Evolutionary conservation across 2,329 filamentous ascomycete species (phyloP), one percentile per base, ranked within the genome.

Genomic region (Alternaria sp.): DNA sequence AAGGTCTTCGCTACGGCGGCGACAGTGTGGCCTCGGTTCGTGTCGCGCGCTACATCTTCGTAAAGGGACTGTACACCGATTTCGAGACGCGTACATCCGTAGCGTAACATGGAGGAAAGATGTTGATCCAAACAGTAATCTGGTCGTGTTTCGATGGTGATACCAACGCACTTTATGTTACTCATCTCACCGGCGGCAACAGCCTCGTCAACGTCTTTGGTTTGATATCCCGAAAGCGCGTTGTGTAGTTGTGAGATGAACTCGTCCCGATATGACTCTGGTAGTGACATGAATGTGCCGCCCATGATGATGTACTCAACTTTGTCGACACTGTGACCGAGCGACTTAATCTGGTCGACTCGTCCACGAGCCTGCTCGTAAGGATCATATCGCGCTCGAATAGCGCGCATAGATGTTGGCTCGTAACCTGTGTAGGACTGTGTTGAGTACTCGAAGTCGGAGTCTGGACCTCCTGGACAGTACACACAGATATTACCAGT

Each of bases 271-370:
- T 99, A 99, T 23, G 91, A 89, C 73, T 93, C 90, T 9, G 95
- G 87, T 25, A 99, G 83, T 3, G 95, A 98, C 96, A 99, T 99
- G 82, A 99, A 99, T 0, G 96, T 99, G 69, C 96, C 96, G 63
- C 96, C 96, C 96, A 99, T 99, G 78, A 99, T 97, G 77, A 99
- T 99, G 81, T 98, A 99, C 83, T 99, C 96, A 23, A 99, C 96
- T 81, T 99, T 99, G 83, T 99, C 96, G 51, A 99, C 96, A 49
- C 93, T 97, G 81, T 99, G 96, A 1, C 96, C 96, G 0, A 99
- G 86, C 2, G 93, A 92, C 80, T 97, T 96, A 77, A 99, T 93
- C 82, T 99, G 96, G 73, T 99, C 96, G 6, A 99, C 95, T 71
- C 96, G 89, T 45, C 96, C 96, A 78, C 96, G 88, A 15, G 96